Base-by-base conservation (phyloP, 2,329 filamentous ascomycete species). In the Endothia cerciana region DNA sequence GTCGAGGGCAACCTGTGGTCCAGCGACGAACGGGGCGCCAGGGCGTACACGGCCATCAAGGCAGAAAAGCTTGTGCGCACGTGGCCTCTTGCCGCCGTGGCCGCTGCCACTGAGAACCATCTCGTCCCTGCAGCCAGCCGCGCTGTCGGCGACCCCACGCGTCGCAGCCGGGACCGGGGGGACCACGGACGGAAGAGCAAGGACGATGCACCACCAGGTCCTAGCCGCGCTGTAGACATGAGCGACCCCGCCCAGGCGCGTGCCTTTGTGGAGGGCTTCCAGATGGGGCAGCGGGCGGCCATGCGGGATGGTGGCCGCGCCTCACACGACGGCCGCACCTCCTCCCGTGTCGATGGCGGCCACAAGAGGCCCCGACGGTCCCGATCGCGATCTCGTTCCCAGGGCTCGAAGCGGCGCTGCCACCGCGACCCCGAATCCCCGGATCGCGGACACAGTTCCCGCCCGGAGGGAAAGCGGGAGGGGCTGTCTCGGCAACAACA, bases 231-330 rank as follows among this genome's bases (percentile, higher is more conserved):
- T 13, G 60, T 68, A 11, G 60, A 68, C 33, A 68, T 68, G 60
- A 45, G 53, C 41, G 69, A 69, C 30, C 62, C 67, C 4, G 62
- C 65, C 28, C 66, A 65, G 28, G 56, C 65, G 4, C 67, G 59
- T 7, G 71, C 70, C 25, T 73, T 70, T 45, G 60, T 73, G 3
- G 69, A 73, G 40, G 72, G 72, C 38, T 60, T 72, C 22, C 65
- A 64, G 1, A 57, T 67, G 36, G 71, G 70, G 3, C 65, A 62
- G 51, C 51, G 65, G 13, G 63, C 63, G 19, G 45, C 30, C 30
- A 25, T 36, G 38, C 22, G 40, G 33, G 49, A 56, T 19, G 62
- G 30, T 3, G 33, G 33, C 33, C 33, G 33, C 6, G 33, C 13
- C 22, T 19, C 1, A 6, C 45, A 7, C 57, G n/a, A 40, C 28